Evolutionary conservation across 805 yeast genomes (phyloP).

Genomic region (Candida parachauliodes): DNA sequence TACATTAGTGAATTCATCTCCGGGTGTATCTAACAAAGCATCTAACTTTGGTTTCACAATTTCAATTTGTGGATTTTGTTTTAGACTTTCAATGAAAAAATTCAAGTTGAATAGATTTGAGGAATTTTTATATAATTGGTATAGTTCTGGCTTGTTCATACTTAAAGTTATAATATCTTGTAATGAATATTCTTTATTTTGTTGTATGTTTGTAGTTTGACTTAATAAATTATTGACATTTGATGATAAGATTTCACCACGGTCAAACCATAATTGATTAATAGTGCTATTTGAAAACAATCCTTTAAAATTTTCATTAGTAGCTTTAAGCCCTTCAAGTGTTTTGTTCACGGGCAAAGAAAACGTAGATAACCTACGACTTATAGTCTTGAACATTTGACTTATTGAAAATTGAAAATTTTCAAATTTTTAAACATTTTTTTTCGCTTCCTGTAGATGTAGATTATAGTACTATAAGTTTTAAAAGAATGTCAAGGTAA

Average conservation of each 20-base stretch:
- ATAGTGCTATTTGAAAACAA: slow-evolving; percentile 30
- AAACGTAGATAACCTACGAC: slow-evolving; percentile 20
- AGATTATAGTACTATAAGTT: no score
- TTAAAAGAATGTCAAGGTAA: no score
- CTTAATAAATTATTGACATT: slow-evolving; percentile 32
- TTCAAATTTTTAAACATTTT: neutral
- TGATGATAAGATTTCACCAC: slow-evolving; percentile 32
- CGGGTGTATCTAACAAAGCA: slow-evolving; percentile 46
- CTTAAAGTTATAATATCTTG: slow-evolving; percentile 37
- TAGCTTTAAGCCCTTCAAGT: slow-evolving; percentile 26
- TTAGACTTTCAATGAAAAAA: slow-evolving; percentile 45
- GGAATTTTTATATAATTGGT: slow-evolving; percentile 42
- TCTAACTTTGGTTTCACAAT: slow-evolving; percentile 18
- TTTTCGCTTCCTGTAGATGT: slow-evolving; percentile 1
- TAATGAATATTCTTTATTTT: slow-evolving; percentile 17
- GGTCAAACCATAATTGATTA: slow-evolving; percentile 35
- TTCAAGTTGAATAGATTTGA: slow-evolving; percentile 47
- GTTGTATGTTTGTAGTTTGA: slow-evolving; percentile 19
- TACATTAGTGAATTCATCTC: slow-evolving; percentile 29
- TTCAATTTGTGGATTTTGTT: slow-evolving; percentile 15
- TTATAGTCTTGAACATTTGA: slow-evolving; percentile 1
- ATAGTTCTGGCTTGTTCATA: slow-evolving; percentile 43
- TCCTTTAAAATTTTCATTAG: slow-evolving; percentile 29
- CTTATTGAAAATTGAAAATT: neutral
- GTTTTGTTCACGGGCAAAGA: slow-evolving; percentile 29